phyloP scores from a whole-genome alignment of 2,329 filamentous ascomycete genomes.

The Fusarium sp. region DNA sequence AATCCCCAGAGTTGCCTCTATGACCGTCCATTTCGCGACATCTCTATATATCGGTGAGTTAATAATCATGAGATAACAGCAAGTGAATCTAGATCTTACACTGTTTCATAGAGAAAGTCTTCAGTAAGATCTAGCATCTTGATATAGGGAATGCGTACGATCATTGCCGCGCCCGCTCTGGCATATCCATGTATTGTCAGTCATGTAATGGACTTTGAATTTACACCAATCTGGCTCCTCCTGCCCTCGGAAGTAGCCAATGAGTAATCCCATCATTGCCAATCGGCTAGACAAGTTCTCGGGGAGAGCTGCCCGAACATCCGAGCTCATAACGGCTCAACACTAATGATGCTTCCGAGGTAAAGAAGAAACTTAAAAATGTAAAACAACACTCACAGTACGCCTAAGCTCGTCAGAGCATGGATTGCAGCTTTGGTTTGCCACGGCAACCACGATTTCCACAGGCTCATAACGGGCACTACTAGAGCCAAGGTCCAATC shows the following conservation, averaged over 20 bases:
- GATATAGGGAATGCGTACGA: neutral
- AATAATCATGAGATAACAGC: neutral
- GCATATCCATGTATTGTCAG: neutral
- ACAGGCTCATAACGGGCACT: neutral
- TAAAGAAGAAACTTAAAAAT: neutral
- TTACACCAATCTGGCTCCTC: neutral
- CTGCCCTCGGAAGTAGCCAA: too few relatives aligned
- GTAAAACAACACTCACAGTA: neutral
- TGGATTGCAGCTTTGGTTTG: neutral
- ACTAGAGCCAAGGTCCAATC: neutral
- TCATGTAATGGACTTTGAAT: neutral
- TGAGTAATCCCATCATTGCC: neutral
- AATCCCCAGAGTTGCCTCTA: neutral
- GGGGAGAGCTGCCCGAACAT: too few relatives aligned
- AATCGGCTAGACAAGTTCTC: too few relatives aligned
- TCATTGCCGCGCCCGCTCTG: neutral
- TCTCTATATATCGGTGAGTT: neutral
- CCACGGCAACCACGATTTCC: neutral
- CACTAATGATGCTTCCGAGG: too few relatives aligned
- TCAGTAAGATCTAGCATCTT: neutral
- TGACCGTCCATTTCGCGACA: neutral
- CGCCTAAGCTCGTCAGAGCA: neutral
- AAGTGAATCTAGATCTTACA: neutral
- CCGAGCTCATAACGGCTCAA: too few relatives aligned
- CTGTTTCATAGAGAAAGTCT: slow-evolving; percentile 5